These are phyloP conservation scores for Aureobasidium sp. DNA, from an alignment of 2,329 filamentous ascomycete species.

Conservation along the genomic window DNA sequence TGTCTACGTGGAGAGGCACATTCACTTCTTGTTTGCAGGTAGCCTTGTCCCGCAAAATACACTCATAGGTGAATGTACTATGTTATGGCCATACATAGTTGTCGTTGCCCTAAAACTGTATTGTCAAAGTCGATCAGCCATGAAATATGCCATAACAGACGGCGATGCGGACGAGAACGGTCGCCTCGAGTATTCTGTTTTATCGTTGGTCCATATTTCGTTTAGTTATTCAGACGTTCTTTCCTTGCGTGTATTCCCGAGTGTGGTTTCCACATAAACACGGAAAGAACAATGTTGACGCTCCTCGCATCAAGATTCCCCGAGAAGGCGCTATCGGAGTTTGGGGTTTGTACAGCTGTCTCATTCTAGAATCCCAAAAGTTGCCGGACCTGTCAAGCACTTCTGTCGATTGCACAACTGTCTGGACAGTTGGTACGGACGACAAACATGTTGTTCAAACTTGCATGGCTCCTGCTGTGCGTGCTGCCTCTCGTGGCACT, in stretches of 20 bases:
- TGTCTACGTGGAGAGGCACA: too few species aligned
- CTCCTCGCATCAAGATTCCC: neutral
- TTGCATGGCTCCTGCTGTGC: conserved; percentile 33
- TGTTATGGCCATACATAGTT: too few species aligned
- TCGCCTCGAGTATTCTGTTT: too few species aligned
- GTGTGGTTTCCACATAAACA: too few species aligned
- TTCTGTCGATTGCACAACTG: neutral
- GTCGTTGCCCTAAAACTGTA: neutral
- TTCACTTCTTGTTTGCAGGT: too few species aligned
- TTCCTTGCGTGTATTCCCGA: neutral
- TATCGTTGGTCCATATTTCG: too few species aligned
- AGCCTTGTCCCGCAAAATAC: too few species aligned
- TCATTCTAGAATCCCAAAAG: neutral
- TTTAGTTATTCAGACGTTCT: neutral
- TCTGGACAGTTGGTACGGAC: neutral
- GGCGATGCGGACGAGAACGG: too few species aligned
- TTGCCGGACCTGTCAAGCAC: neutral
- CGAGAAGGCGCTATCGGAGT: conserved; percentile 5
- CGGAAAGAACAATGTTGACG: neutral
- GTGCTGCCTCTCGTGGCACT: conserved; percentile 35
- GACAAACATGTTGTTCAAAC: conserved; percentile 30
- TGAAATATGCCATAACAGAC: too few species aligned
- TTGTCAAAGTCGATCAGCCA: too few species aligned
- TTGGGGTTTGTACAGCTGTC: conserved; percentile 2
- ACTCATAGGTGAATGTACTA: too few species aligned